Base-by-base conservation (phyloP, 106 monocot genomes). In the Acorus gramineus region DNA sequence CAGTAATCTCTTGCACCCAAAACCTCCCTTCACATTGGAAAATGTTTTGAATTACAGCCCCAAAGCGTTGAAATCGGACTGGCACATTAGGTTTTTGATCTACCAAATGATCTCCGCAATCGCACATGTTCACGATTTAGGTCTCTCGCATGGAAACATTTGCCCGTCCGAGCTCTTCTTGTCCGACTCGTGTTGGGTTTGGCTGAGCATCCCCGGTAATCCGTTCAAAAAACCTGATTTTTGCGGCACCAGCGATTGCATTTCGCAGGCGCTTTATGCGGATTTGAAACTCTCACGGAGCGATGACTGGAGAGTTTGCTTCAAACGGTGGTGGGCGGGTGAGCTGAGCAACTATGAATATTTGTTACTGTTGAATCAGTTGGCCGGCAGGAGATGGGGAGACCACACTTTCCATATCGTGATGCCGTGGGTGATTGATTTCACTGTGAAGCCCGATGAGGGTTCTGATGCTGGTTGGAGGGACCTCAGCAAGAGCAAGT, bases 341-440 rank as follows among this genome's bases (percentile, higher is more conserved):
- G 87, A 98, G 74, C 11, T 98, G 65, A 98, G 92, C 80, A 98
- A 98, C 60, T 98, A 81, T 66, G 98, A 98, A 52, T 98, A 98
- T 62, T 79, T 98, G 70, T 79, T 98, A 64, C 49, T 88, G 9
- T 76, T 98, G 68, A 98, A 98, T 59, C 92, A 67, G 74, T 73
- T 98, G 71, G 91, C 98, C 57, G 98, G 98, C 46, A 88, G 98
- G 79, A 91, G 85, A 60, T 98, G 92, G 85, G 90, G 98, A 50
- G 98, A 98, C 60, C 92, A 87, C 50, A 81, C 85, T 53, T 98
- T 98, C 66, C 88, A 98, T 57, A 83, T 70, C 6, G 92, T 92
- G 11, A 98, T 98, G 98, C 96, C 96, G 8, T 98, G 98, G 98
- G 88, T 98, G 56, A 88, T 92, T 78, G 98, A 98, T 69, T 98